Percentiles rank a stretch among this genome's conserved stretches.
phyloP scores from a whole-genome alignment of 805 yeast genomes.

The Maudiozyma pseudohumilis region DNA sequence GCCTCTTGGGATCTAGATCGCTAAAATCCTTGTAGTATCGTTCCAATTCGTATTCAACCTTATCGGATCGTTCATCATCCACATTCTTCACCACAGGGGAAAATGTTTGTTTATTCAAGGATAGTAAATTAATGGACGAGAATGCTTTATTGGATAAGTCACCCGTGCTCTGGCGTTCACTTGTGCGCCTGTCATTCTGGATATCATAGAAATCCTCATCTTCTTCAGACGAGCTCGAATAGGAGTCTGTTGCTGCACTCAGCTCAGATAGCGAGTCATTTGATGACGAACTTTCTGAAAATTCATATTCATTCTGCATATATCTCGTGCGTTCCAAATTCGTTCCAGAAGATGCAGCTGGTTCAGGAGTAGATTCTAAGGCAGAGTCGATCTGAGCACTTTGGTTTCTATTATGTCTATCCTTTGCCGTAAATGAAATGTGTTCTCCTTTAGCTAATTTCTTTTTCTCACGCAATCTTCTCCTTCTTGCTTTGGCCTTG shows the following conservation, averaged over 20 bases:
- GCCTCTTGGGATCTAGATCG: slow-evolving; percentile 25
- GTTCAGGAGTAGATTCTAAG: slow-evolving; percentile 3
- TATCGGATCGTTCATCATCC: slow-evolving; percentile 28
- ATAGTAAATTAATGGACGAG: slow-evolving; percentile 5
- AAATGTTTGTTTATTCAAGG: neutral
- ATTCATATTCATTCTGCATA: neutral
- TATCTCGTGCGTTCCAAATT: slow-evolving; percentile 1
- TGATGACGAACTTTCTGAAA: slow-evolving; percentile 1
- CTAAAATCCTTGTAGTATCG: slow-evolving; percentile 30
- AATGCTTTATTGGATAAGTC: slow-evolving; percentile 1
- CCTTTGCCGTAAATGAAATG: slow-evolving; percentile 1
- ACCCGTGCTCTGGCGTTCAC: neutral
- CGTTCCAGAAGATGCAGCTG: slow-evolving; percentile 5
- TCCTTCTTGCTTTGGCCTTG: slow-evolving; percentile 5
- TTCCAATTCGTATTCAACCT: slow-evolving; percentile 31
- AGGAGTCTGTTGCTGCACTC: neutral
- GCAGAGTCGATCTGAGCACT: slow-evolving; percentile 6
- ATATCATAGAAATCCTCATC: slow-evolving; percentile 9
- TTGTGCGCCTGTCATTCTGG: slow-evolving; percentile 1
- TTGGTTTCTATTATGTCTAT: neutral
- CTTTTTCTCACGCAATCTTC: slow-evolving; percentile 1
- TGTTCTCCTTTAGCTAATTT: slow-evolving; percentile 1
- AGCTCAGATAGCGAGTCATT: slow-evolving; percentile 1
- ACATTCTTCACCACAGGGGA: neutral
- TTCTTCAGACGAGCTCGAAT: slow-evolving; percentile 4